These are phyloP conservation scores for Boletus sp. DNA, from an alignment of 1,284 basidiomycete species.

Conservation along the genomic window DNA sequence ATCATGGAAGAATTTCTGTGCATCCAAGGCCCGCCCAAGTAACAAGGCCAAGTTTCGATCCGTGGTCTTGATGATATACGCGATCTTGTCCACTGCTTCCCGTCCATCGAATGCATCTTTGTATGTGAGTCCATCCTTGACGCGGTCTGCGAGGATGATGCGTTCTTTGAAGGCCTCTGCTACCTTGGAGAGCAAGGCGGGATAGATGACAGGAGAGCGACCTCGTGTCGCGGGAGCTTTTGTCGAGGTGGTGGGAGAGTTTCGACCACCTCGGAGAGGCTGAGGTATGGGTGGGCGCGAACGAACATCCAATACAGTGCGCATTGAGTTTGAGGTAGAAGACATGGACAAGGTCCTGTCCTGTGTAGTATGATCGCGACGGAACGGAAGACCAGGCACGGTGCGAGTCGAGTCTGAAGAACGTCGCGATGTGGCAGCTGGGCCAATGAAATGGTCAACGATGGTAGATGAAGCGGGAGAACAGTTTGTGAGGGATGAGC, in stretches of 20 bases:
- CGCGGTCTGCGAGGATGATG: slow-evolving; percentile 71
- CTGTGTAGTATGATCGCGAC: slow-evolving; percentile 54
- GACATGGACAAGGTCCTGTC: slow-evolving; percentile 77
- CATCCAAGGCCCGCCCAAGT: slow-evolving; percentile 91
- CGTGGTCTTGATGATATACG: slow-evolving; percentile 96
- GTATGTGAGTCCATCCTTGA: slow-evolving; percentile 95
- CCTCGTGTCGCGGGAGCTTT: slow-evolving; percentile 32
- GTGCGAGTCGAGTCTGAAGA: slow-evolving; percentile 56
- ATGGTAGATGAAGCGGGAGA: slow-evolving; percentile 55
- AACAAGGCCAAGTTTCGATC: slow-evolving; percentile 95
- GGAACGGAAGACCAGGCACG: slow-evolving; percentile 40
- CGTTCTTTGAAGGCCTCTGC: slow-evolving; percentile 90
- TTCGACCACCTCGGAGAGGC: slow-evolving; percentile 38
- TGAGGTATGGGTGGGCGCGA: slow-evolving; percentile 37
- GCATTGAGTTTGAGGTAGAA: slow-evolving; percentile 47
- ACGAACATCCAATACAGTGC: slow-evolving; percentile 35
- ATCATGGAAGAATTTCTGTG: slow-evolving; percentile 99
- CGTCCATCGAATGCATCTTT: slow-evolving; percentile 95
- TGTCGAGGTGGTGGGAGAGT: slow-evolving; percentile 47
- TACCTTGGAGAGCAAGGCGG: slow-evolving; percentile 90
- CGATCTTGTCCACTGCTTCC: slow-evolving; percentile 94
- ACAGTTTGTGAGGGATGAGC: slow-evolving; percentile 39
- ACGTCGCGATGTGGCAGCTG: slow-evolving; percentile 36
- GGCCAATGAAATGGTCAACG: slow-evolving; percentile 40
- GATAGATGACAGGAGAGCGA: slow-evolving; percentile 82